Evolutionary conservation across 2,329 filamentous ascomycete genomes (phyloP).

Genomic region (Chrysoporthe austroafricana): DNA sequence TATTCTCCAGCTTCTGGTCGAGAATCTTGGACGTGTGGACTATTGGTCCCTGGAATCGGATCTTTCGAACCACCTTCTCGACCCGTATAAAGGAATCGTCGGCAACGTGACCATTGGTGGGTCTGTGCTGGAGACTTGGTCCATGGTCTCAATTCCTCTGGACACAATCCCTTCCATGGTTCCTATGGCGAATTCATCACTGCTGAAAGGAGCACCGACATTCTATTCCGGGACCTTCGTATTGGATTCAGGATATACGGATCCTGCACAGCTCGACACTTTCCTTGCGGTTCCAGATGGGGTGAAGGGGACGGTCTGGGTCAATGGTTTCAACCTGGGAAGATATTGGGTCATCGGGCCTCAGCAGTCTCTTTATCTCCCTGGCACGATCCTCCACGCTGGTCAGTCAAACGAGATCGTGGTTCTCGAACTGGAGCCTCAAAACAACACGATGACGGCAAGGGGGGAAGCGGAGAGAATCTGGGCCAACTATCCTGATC

Average conservation of each 20-base stretch:
- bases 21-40: conserved; percentile 56
- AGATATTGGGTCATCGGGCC: conserved; percentile 26
- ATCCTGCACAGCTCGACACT: conserved; percentile 21
- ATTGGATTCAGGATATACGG: conserved; percentile 10
- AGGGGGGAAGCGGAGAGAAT: conserved; percentile 16
- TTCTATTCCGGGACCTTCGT: conserved; percentile 22
- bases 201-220: background rate
- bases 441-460: conserved; percentile 9
- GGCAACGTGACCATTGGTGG: conserved; percentile 47
- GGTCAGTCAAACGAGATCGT: conserved; percentile 27
- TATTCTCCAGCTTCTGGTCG: conserved; percentile 48
- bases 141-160: conserved; percentile 17
- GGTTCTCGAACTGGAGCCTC: conserved; percentile 26
- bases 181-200: background rate
- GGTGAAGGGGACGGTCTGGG: conserved; percentile 25
- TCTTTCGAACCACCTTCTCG: conserved; percentile 41
- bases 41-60: conserved; percentile 35
- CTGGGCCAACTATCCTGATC: conserved; percentile 27
- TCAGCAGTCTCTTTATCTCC: conserved; percentile 8
- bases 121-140: conserved; percentile 10
- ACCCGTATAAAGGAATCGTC: conserved; percentile 51
- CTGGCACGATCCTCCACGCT: conserved; percentile 1
- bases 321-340: conserved; percentile 26
- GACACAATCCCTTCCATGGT: background rate
- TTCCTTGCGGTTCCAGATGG: conserved; percentile 25